Evolutionary conservation across 228 moss, liverwort and hornwort species (phyloP), one percentile per base, ranked within the genome.

Genomic region (Sphagnum fallax): DNA sequence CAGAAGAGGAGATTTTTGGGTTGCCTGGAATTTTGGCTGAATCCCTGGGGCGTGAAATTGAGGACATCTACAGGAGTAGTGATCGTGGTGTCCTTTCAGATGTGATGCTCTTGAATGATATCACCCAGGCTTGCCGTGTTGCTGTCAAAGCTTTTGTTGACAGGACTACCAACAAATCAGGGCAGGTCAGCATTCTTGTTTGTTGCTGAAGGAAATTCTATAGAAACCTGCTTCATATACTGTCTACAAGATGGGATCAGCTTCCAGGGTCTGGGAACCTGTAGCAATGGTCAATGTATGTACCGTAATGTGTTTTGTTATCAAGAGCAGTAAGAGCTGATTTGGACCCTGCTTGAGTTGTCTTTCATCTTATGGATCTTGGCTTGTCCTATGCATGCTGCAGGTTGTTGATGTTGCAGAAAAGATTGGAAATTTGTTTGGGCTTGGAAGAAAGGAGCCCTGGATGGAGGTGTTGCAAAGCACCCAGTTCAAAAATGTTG

Each of bases 21-120:
- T 71, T 98, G 73, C 97, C 97, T 18, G 91, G 97, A 65, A 74
- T 98, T 62, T 75, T 98, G 71, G 91, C 97, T n/a, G 88, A 87
- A 16, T 78, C 97, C 4, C 65, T 98, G 1, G 93, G 91, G 6
- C 88, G 97, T 48, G 83, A 88, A 9, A 98, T 98, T 32, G 97
- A 98, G 68, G 97, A 93, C 52, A 72, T 98, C 5, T 98, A 98
- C 80, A 78, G 97, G 60, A 78, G 83, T 59, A 93, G 89, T 51
- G 97, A 98, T 66, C 87, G 86, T 48, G 97, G 97, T 6, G 74
- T 87, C 64, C 78, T 98, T 8, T 72, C 73, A 2, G 97, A 98
- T 61, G 97, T 98, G 4, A 87, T 76, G 16, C 69, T 98, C 18
- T 74, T 98, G 76, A 93, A 93, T 65, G 97, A 93, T 7, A 98